These are phyloP conservation scores for Paramecium pentaurelia DNA, from an alignment of 73 alveolate species.

Conservation along the genomic window DNA sequence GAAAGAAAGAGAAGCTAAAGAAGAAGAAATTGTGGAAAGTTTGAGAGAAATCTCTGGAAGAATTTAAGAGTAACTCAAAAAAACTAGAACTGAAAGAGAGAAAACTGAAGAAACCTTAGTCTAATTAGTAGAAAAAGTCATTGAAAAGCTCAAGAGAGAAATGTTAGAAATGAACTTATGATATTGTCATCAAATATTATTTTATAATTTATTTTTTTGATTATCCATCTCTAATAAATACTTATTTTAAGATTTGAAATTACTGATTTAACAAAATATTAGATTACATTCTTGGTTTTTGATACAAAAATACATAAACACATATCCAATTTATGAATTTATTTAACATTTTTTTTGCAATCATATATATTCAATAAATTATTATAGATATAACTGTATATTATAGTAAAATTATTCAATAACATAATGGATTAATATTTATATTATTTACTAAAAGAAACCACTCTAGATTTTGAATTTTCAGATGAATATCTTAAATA, in stretches of 20 bases:
- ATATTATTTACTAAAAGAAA: no score
- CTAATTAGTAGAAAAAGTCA: conserved; percentile 47
- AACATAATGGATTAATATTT: no score
- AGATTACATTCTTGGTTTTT: neutral
- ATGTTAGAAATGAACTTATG: conserved; percentile 62
- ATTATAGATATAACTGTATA: no score
- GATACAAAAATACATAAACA: no score
- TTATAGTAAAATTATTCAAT: no score
- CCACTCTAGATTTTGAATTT: no score
- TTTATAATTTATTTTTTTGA: neutral
- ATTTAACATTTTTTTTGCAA: no score
- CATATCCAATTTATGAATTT: no score
- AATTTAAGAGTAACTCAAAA: conserved; percentile 32
- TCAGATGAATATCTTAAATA: no score
- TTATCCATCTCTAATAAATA: neutral
- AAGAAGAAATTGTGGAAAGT: conserved; percentile 57
- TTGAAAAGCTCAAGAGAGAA: conserved; percentile 61
- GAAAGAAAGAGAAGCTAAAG: conserved; percentile 62
- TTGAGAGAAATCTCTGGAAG: conserved; percentile 58
- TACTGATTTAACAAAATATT: neutral
- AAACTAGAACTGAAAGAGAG: conserved; percentile 57
- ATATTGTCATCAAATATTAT: neutral
- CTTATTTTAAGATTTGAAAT: neutral
- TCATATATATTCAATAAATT: no score
- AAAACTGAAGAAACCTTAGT: conserved; percentile 57